Base-by-base conservation (phyloP, 75 land plant species). In the Sequoia sempervirens region DNA sequence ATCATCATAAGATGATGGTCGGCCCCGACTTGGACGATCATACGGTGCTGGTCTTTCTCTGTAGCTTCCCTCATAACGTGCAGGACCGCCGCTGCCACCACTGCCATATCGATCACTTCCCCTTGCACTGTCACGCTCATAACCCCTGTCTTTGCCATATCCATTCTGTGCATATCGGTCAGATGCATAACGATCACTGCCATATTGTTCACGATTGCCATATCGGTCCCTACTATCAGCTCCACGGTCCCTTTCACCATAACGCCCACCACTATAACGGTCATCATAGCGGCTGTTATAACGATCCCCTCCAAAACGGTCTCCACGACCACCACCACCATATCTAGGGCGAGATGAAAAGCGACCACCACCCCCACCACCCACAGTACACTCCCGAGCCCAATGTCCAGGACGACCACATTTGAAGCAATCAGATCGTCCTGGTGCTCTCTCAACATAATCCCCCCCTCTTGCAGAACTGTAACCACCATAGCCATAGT, bases 351-450 rank as follows among this genome's bases (percentile, higher is more conserved):
- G 89, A 50, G 93, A 87, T 23, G 91, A 81, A 78, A 83, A 85
- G 45, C 72, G 56, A 23, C 66, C 66, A 82, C 69, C 93, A 81
- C 93, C 94, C 56, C 90, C 91, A 84, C 86, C 85, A 84, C 86
- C 85, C 10, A 90, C 89, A 47, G 98, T 96, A 85, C 98, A 96
- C 72, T 96, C 98, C 2, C 98, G 85, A 18, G 98, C 98, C 94
- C 94, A 96, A 74, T 96, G 98, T 10, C 98, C 98, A 68, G 88
- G 92, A 9, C 92, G 92, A 1, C 98, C 98, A 88, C 98, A 96
- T 82, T 92, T 94, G 92, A 94, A 96, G 84, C 98, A 96, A 8
- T 93, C 95, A 81, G 87, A 86, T 26, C 88, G 85, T 1, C 90
- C 92, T 12, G 79, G 68, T 9, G 68, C 84, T 52, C 85, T 79